Conservation (phyloP, 495 filamentous ascomycete species). For the Daldinia loculata region DNA sequence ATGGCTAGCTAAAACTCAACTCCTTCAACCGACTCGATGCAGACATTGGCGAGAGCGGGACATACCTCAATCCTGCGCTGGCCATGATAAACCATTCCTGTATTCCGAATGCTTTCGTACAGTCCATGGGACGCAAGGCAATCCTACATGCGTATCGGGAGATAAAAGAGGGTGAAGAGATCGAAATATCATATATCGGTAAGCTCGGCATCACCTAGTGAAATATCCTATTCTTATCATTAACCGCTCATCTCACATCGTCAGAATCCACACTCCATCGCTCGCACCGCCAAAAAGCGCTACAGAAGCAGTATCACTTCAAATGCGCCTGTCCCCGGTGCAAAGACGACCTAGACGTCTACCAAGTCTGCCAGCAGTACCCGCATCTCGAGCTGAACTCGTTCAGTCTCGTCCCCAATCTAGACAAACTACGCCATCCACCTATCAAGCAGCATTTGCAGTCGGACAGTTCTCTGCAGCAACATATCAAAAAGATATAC, state of each 20-base stretch:
- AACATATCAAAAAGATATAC: constrained; percentile 29
- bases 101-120: constrained; percentile 59
- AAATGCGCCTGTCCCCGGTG: constrained; percentile 54
- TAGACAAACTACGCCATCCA: constrained; percentile 40
- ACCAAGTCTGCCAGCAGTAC: constrained; percentile 51
- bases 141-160: constrained; percentile 50
- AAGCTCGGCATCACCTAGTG: constrained; percentile 19
- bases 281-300: constrained; percentile 43
- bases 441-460: constrained; percentile 14
- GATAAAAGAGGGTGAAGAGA: constrained; percentile 57
- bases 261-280: constrained; percentile 49
- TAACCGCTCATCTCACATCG: neutral
- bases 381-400: constrained; percentile 51
- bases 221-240: neutral
- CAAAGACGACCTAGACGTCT: constrained; percentile 53
- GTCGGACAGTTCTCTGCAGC: constrained; percentile 10
- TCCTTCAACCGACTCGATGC: constrained; percentile 55
- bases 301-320: constrained; percentile 54
- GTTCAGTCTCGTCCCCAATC: constrained; percentile 44
- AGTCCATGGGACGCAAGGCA: constrained; percentile 54
- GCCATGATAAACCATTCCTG: constrained; percentile 65
- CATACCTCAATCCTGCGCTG: constrained; percentile 55
- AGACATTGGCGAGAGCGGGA: constrained; percentile 50
- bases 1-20: constrained; percentile 54
- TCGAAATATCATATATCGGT: constrained; percentile 63